These are phyloP conservation scores for Tothia fuscella DNA, from an alignment of 2,329 filamentous ascomycete species.

Conservation along the genomic window DNA sequence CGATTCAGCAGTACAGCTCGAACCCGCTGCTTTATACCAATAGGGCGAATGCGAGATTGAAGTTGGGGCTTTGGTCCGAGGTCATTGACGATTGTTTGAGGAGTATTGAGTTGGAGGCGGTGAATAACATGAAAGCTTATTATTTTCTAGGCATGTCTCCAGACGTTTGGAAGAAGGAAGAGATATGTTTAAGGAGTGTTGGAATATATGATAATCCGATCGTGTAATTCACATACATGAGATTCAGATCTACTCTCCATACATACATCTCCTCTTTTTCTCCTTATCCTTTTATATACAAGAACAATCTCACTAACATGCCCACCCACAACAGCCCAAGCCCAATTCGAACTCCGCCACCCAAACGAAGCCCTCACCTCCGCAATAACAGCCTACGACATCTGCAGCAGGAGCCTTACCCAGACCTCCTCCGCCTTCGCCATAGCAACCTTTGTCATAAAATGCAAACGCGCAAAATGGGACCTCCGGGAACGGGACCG, in stretches of 20 bases:
- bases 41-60: slow-evolving; percentile 70
- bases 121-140: slow-evolving; percentile 64
- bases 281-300: too few species aligned
- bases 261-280: too few species aligned
- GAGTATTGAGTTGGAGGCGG: slow-evolving; percentile 53
- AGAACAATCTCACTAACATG: too few species aligned
- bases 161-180: too few species aligned
- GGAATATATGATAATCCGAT: too few species aligned
- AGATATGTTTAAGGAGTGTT: too few species aligned
- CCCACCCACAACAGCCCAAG: slow-evolving; percentile 63
- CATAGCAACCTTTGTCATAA: slow-evolving; percentile 62
- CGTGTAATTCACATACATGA: too few species aligned
- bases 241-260: too few species aligned
- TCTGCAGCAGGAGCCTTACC: slow-evolving; percentile 45
- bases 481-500: slow-evolving; percentile 57
- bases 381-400: slow-evolving; percentile 59
- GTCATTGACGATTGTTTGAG: slow-evolving; percentile 67
- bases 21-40: slow-evolving; percentile 82
- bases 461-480: slow-evolving; percentile 80
- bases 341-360: slow-evolving; percentile 61
- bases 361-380: slow-evolving; percentile 60
- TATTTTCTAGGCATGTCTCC: slow-evolving; percentile 51
- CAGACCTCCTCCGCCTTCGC: slow-evolving; percentile 56
- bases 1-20: slow-evolving; percentile 65
- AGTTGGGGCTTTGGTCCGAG: slow-evolving; percentile 58